Percentiles rank a stretch among this genome's conserved stretches.
These are phyloP conservation scores for Coemansia sp. DNA, from an alignment of 192 early-diverging fungal genomes.

Conservation along the genomic window DNA sequence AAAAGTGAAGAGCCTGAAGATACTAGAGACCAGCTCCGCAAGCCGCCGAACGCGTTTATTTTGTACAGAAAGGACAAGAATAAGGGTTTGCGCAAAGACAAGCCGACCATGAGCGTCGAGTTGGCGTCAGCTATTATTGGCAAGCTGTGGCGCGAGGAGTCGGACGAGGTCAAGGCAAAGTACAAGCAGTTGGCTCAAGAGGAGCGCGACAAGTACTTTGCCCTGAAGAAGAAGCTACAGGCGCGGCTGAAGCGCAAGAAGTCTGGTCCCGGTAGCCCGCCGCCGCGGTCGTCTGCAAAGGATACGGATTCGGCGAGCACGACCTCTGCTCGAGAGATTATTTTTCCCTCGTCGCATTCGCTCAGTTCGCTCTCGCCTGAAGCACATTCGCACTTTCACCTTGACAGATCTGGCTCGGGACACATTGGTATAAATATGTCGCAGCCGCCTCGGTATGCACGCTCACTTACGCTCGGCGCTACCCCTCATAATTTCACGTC, in stretches of 20 bases:
- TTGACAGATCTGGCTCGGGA: constrained; percentile 4
- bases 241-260: constrained; percentile 26
- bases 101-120: constrained; percentile 33
- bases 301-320: background rate
- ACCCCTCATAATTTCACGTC: background rate
- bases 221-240: constrained; percentile 40
- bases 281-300: constrained; percentile 7
- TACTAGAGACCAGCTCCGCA: constrained; percentile 21
- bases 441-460: constrained; percentile 6
- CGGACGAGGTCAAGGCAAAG: constrained; percentile 14
- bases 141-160: constrained; percentile 34
- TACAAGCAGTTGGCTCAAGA: constrained; percentile 22
- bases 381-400: constrained; percentile 19
- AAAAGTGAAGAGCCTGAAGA: constrained; percentile 2
- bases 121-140: constrained; percentile 32
- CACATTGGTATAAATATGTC: background rate
- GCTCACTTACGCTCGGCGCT: constrained; percentile 15
- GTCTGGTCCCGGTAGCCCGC: constrained; percentile 2
- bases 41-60: constrained; percentile 50
- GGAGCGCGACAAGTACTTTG: constrained; percentile 40
- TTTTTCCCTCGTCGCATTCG: constrained; percentile 19
- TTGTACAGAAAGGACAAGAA: constrained; percentile 38
- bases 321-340: background rate
- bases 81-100: constrained; percentile 14
- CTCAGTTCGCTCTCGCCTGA: constrained; percentile 40